phyloP scores from a whole-genome alignment of 176 grass and related monocot species.

The Poa annua region DNA sequence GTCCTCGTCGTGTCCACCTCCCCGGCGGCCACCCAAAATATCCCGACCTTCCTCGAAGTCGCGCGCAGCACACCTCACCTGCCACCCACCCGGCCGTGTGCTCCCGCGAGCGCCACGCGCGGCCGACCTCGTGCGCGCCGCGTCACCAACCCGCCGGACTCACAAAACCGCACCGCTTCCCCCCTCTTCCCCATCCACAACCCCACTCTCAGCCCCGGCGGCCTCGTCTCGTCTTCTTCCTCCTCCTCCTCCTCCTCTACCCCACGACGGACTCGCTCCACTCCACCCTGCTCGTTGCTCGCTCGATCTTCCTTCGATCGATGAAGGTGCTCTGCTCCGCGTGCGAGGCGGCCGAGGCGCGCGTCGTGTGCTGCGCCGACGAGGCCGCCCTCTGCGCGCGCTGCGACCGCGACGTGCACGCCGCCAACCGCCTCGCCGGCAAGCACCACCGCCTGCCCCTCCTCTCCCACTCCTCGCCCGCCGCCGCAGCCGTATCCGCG shows the following conservation, averaged over 20 bases:
- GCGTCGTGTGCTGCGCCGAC: constrained; percentile 91
- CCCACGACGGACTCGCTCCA: not conserved
- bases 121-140: not conserved
- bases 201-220: not conserved
- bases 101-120: constrained; percentile 16
- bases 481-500: not conserved
- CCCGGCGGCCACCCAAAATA: not conserved
- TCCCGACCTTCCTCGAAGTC: not conserved
- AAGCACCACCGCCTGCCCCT: constrained; percentile 83
- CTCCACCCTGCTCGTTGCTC: too few relatives aligned
- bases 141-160: not conserved
- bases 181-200: not conserved
- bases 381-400: constrained; percentile 86
- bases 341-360: constrained; percentile 88
- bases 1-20: not conserved
- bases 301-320: constrained; percentile 22
- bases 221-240: not conserved
- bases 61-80: constrained; percentile 16
- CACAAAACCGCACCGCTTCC: constrained; percentile 35
- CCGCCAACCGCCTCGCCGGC: constrained; percentile 87
- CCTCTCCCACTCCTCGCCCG: constrained; percentile 17
- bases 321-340: constrained; percentile 97
- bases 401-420: constrained; percentile 89
- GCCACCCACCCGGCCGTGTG: constrained; percentile 38
- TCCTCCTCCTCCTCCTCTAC: not conserved